Evolutionary conservation across 169 alveolate genomes (phyloP), one percentile per base, ranked within the genome.

Genomic region (Plasmodium ovale): DNA sequence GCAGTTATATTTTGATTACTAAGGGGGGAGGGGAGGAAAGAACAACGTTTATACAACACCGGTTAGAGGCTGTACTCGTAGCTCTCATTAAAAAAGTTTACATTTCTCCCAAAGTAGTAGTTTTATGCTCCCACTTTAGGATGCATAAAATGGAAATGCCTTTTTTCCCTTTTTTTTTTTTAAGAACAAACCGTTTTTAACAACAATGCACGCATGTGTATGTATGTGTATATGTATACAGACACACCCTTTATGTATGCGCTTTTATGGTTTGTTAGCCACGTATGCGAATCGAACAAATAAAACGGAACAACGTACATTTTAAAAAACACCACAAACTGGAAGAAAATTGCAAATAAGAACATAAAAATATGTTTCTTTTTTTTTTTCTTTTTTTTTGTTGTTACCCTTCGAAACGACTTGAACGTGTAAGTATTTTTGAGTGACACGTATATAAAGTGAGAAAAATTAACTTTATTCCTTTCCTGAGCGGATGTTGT

Each of bases 1-100:
- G 9, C 88, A 74, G 0, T 21, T 74, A 23, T 27, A 74, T 27
- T 74, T 74, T 31, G 77, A 74, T 39, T 74, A 74, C 42, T 74
- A 74, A 44, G 39, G 6, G 37, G 51, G 0, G 19, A 35, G 14
- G 47, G 31, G 5, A 23, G 1, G 42, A 39, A 6, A 9, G n/a
- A n/a, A n/a, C n/a, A n/a, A n/a, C n/a, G n/a, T n/a, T n/a, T n/a
- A n/a, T n/a, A n/a, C n/a, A n/a, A n/a, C n/a, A n/a, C n/a, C n/a
- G n/a, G n/a, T n/a, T n/a, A n/a, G n/a, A n/a, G n/a, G n/a, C n/a
- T n/a, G n/a, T n/a, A n/a, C n/a, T n/a, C n/a, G n/a, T n/a, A n/a
- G n/a, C n/a, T n/a, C n/a, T n/a, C n/a, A n/a, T n/a, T n/a, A n/a
- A n/a, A n/a, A n/a, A n/a, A n/a, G n/a, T n/a, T n/a, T n/a, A n/a